Conservation (phyloP, 305 asterid species). For the Rubia balearica region DNA sequence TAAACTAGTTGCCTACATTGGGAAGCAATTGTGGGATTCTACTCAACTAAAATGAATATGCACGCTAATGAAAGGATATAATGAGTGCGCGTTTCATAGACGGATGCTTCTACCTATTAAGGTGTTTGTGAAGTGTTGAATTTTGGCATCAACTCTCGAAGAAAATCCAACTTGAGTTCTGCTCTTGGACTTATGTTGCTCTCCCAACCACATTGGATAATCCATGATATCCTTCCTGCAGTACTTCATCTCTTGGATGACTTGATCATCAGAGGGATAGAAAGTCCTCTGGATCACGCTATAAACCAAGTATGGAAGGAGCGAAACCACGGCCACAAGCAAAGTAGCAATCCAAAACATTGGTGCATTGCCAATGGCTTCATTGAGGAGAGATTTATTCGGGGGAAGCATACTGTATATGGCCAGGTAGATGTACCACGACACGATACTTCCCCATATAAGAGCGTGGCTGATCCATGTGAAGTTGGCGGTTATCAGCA, state of each 20-base stretch:
- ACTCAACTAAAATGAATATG: not conserved
- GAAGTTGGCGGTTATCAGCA: conserved; percentile 67
- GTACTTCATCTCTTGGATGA: conserved; percentile 74
- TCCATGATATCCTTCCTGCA: conserved; percentile 55
- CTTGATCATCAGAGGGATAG: conserved; percentile 71
- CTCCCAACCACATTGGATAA: conserved; percentile 70
- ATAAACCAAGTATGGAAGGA: conserved; percentile 65
- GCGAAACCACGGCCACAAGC: conserved; percentile 48
- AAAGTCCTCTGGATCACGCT: conserved; percentile 50
- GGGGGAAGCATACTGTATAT: conserved; percentile 38
- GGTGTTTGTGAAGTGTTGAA: no score
- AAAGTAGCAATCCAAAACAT: conserved; percentile 65
- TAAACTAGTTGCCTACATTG: not conserved
- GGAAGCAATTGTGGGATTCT: not conserved
- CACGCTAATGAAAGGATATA: no score
- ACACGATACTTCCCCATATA: conserved; percentile 49
- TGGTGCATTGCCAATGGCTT: conserved; percentile 68
- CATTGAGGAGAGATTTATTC: conserved; percentile 36
- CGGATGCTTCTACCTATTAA: no score
- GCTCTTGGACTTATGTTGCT: conserved; percentile 52
- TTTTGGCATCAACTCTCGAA: conserved; percentile 74
- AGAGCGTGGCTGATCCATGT: conserved; percentile 66
- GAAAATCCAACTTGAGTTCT: conserved; percentile 66
- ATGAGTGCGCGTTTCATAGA: no score
- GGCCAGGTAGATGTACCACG: conserved; percentile 63